phyloP scores from a whole-genome alignment of 768 basidiomycete species.

The Favolaschia claudopus region DNA sequence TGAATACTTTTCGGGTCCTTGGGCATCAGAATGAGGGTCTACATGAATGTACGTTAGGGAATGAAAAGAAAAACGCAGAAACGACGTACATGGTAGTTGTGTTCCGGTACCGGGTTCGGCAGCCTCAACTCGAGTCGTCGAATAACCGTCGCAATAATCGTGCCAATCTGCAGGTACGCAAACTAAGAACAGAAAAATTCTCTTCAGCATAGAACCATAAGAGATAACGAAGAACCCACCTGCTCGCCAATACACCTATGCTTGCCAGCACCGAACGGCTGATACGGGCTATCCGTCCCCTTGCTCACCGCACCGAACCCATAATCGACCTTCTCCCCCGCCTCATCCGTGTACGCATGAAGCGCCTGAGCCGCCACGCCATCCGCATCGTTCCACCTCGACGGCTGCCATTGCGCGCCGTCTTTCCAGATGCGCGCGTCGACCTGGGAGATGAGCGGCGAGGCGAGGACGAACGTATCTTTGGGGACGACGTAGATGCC shows the following conservation, averaged over 20 bases:
- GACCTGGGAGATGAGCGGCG: slow-evolving; percentile 85
- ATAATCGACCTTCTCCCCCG: slow-evolving; percentile 92
- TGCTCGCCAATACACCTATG: slow-evolving; percentile 96
- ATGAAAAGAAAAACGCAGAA: background rate
- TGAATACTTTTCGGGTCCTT: slow-evolving; percentile 69
- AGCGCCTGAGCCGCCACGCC: slow-evolving; percentile 84
- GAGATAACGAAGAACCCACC: slow-evolving; percentile 43
- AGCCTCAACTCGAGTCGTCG: slow-evolving; percentile 79
- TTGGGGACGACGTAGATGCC: slow-evolving; percentile 85
- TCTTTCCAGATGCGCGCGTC: slow-evolving; percentile 87
- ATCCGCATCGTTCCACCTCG: slow-evolving; percentile 85
- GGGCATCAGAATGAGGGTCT: slow-evolving; percentile 97
- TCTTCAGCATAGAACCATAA: background rate
- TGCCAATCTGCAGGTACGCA: slow-evolving; percentile 92
- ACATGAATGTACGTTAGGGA: slow-evolving; percentile 11
- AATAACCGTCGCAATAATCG: slow-evolving; percentile 80
- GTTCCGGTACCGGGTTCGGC: slow-evolving; percentile 71
- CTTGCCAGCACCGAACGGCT: slow-evolving; percentile 96
- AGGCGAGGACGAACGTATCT: slow-evolving; percentile 89
- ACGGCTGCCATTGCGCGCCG: slow-evolving; percentile 75
- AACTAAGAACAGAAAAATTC: slow-evolving; percentile 61
- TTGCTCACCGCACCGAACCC: slow-evolving; percentile 96
- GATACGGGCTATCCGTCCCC: slow-evolving; percentile 94
- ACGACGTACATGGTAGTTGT: slow-evolving; percentile 93
- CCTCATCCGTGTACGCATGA: slow-evolving; percentile 75